Percentiles rank a stretch among this genome's conserved stretches.
Conservation (phyloP, 768 basidiomycete genomes). For the Inosperma sp. region DNA sequence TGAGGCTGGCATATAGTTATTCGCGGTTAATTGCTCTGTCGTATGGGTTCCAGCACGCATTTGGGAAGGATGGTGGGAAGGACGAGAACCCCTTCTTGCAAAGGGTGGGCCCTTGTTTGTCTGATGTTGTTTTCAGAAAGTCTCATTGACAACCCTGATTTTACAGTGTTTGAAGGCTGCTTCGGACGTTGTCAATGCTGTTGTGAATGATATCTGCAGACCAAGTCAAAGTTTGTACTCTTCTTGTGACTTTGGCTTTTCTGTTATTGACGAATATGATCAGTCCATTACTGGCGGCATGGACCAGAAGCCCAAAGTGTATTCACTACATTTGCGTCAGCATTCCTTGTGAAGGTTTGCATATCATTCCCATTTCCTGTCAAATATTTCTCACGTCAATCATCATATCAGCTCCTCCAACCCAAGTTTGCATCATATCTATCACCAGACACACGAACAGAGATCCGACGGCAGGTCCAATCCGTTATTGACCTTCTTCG, state of each 20-base stretch:
- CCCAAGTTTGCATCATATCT: slow-evolving; percentile 66
- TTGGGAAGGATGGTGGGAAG: slow-evolving; percentile 51
- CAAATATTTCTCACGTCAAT: not conserved
- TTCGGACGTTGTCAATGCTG: slow-evolving; percentile 55
- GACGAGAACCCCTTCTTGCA: slow-evolving; percentile 63
- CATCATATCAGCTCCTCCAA: slow-evolving; percentile 57
- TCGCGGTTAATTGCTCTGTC: slow-evolving; percentile 65
- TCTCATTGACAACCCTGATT: slow-evolving; percentile 6
- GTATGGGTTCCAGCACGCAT: slow-evolving; percentile 73
- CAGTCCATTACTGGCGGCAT: slow-evolving; percentile 52
- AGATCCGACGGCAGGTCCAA: slow-evolving; percentile 61
- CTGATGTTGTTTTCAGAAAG: not conserved
- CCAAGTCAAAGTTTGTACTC: slow-evolving; percentile 37
- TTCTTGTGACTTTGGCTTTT: not conserved
- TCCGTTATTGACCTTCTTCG: slow-evolving; percentile 63
- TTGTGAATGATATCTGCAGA: slow-evolving; percentile 53
- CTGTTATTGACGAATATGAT: not conserved
- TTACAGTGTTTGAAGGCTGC: slow-evolving; percentile 63
- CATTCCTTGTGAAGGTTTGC: slow-evolving; percentile 75
- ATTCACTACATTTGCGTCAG: slow-evolving; percentile 74
- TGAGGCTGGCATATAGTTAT: slow-evolving; percentile 63
- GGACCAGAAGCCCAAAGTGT: slow-evolving; percentile 79
- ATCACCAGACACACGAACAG: slow-evolving; percentile 49
- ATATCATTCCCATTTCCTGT: not conserved
- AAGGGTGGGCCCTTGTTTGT: slow-evolving; percentile 42